Percentiles rank a stretch among this genome's conserved stretches.
These are phyloP conservation scores for Thielaviopsis ethacetica DNA, from an alignment of 2,329 filamentous ascomycete genomes.

Conservation along the genomic window DNA sequence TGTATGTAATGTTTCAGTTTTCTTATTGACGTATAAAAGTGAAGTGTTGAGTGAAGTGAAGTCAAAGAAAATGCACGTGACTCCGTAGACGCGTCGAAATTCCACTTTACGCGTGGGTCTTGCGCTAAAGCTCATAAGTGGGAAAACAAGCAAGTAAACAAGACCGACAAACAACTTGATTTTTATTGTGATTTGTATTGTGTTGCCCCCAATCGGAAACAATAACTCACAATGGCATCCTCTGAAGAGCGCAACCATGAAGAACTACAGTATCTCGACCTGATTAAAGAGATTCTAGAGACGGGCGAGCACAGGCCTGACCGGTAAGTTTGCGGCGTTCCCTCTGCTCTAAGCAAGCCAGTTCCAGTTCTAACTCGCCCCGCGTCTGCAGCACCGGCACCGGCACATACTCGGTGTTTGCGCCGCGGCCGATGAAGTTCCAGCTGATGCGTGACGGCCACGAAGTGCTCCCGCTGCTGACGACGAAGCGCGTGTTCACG, in stretches of 20 bases:
- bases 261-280: conserved; percentile 83
- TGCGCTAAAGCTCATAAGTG: neutral
- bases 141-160: neutral
- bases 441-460: conserved; percentile 46
- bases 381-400: conserved; percentile 60
- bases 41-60: neutral
- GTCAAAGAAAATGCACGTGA: neutral
- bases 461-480: conserved; percentile 77
- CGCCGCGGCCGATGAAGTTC: conserved; percentile 76
- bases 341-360: neutral
- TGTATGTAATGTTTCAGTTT: too few species aligned
- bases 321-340: conserved; percentile 31
- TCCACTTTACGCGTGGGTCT: conserved; percentile 6
- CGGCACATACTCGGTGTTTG: conserved; percentile 79
- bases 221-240: conserved; percentile 6
- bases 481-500: conserved; percentile 91
- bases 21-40: neutral
- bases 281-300: conserved; percentile 71
- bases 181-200: neutral
- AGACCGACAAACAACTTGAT: neutral
- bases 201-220: neutral
- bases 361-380: neutral
- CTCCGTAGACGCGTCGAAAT: conserved; percentile 3
- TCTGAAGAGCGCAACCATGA: conserved; percentile 39
- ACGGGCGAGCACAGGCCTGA: conserved; percentile 81